Base-by-base conservation (phyloP, 805 yeast species). In the Brettanomyces bruxellensis region DNA sequence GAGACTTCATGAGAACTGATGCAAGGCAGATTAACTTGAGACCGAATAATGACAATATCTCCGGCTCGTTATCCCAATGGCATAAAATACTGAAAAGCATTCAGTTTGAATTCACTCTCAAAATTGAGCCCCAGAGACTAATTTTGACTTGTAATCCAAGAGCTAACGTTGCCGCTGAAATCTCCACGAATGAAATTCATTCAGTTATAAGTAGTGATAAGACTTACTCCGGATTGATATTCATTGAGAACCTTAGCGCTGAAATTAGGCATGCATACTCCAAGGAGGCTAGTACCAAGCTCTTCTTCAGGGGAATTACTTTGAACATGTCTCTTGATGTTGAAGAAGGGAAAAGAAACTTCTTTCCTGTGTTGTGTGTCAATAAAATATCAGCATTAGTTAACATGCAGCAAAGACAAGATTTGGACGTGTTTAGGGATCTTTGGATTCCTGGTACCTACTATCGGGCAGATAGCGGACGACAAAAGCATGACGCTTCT, bases 221-320 rank as follows among this genome's bases (percentile, higher is more conserved):
- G 7, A 56, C 60, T n/a, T 65, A 67, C 42, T 52, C 70, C 4
- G 68, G 75, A 2, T 60, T 75, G 4, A 59, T 80, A 3, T 69
- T 72, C 13, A 51, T 88, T 14, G 70, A 72, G n/a, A 71, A 77
- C 2, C 62, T 88, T 4, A 70, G 76, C 22, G 85, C 91, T 0
- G 80, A 90, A 0, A 66, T 93, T 34, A 96, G 88, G 56, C 99
- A 93, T 62, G 80, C 86, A 13, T 93, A 87, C 58, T 91, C 98
- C 0, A 76, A 95, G 50, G 96, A 88, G 51, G 75, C 84, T 0
- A 88, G 95, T 69, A 95, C 95, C 0, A 80, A 85, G 3, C 61
- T 86, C 28, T 53, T 59, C 1, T 51, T 78, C 7, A 70, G 77
- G 14, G 68, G 72, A 39, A 59, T 82, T 9, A 57, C 79, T 41